phyloP scores from a whole-genome alignment of 495 filamentous ascomycete species.

The Neurospora sp. region DNA sequence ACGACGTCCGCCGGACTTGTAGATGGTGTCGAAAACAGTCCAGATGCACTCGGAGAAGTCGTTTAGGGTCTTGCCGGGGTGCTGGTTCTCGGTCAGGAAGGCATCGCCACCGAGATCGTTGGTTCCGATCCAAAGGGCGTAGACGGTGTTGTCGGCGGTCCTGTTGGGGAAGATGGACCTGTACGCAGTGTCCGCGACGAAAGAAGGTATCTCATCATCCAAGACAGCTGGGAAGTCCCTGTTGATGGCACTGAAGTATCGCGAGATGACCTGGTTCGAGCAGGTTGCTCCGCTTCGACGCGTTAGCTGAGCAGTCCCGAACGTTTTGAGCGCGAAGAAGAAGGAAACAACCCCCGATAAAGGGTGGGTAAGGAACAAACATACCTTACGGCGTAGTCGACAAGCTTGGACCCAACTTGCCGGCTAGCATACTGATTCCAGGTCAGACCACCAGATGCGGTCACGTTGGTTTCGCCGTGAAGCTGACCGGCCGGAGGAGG shows the following conservation, averaged over 20 bases:
- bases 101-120: conserved; percentile 59
- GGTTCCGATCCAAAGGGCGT: conserved; percentile 68
- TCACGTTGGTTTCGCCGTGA: conserved; percentile 31
- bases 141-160: conserved; percentile 49
- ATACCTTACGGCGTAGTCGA: conserved; percentile 56
- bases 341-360: background rate
- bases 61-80: conserved; percentile 43
- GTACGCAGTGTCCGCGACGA: conserved; percentile 47
- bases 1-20: conserved; percentile 52
- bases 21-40: conserved; percentile 45
- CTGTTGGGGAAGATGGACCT: conserved; percentile 41
- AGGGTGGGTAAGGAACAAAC: background rate
- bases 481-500: conserved; percentile 50
- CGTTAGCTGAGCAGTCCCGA: background rate
- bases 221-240: conserved; percentile 48
- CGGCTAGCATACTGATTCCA: conserved; percentile 55
- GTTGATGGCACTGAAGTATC: conserved; percentile 36
- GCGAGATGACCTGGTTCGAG: conserved; percentile 52
- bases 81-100: conserved; percentile 53
- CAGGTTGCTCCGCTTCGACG: conserved; percentile 48
- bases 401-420: conserved; percentile 46
- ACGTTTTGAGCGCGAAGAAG: background rate
- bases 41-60: conserved; percentile 59
- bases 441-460: conserved; percentile 52
- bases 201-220: conserved; percentile 61